phyloP scores from a whole-genome alignment of 2,329 filamentous ascomycete species.

The Pseudogymnoascus sp. region DNA sequence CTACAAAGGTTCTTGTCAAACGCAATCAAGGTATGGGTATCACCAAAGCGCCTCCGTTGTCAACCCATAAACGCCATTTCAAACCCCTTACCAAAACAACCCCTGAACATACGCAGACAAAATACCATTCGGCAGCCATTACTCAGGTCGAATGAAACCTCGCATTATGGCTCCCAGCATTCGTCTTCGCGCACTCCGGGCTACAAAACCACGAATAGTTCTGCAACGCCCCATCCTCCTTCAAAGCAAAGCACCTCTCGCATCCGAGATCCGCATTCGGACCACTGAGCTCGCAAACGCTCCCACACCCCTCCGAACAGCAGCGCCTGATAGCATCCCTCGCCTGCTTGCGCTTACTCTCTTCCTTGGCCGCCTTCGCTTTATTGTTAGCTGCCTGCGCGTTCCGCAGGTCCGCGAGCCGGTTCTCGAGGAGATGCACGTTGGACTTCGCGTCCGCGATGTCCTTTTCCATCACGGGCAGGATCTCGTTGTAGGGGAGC shows the following conservation, averaged over 20 bases:
- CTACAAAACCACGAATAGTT: constrained; percentile 1
- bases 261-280: neutral
- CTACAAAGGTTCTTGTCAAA: neutral
- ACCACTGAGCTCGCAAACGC: neutral
- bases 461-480: neutral
- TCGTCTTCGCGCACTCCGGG: neutral
- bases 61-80: neutral
- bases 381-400: constrained; percentile 6
- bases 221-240: neutral
- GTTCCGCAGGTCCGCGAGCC: neutral
- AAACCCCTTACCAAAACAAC: neutral
- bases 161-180: neutral
- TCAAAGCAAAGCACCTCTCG: constrained; percentile 1
- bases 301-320: neutral
- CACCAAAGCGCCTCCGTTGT: neutral
- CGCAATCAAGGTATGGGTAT: neutral
- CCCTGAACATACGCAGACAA: neutral
- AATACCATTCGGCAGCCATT: neutral
- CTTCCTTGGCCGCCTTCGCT: neutral
- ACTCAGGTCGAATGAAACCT: neutral
- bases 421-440: neutral
- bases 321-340: neutral
- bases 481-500: neutral
- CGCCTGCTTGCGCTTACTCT: neutral
- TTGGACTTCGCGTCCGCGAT: neutral